Conservation (phyloP, 345 rosid species). For the Trapa bicornis region DNA sequence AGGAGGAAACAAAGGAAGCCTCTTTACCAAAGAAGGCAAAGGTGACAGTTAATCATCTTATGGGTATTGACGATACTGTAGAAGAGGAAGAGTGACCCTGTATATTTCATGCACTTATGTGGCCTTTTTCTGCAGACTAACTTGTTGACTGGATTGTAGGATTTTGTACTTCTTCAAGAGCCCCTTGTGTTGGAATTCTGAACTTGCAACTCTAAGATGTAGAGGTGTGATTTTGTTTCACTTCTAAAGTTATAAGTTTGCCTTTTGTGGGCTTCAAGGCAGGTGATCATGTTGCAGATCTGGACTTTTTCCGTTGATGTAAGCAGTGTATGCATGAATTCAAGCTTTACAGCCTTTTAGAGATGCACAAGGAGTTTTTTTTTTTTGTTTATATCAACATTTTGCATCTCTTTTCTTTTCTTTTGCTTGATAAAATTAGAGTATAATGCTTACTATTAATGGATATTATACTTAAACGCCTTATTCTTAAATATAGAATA, state of each 20-base stretch:
- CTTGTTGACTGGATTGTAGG: background rate
- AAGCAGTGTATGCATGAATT: background rate
- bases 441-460: no score
- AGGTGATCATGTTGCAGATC: background rate
- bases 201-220: background rate
- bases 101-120: background rate
- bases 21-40: conserved; percentile 43
- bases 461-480: no score
- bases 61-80: conserved; percentile 42
- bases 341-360: background rate
- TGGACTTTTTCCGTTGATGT: background rate
- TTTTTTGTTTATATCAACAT: background rate
- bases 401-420: no score
- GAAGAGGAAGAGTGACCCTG: conserved; percentile 24
- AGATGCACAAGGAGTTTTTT: background rate
- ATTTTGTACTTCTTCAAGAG: background rate
- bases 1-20: conserved; percentile 22
- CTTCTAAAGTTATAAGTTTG: background rate
- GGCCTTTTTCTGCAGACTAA: background rate
- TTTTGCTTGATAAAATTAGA: no score
- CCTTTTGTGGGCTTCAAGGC: background rate
- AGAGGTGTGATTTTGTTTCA: background rate
- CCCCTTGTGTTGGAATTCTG: background rate
- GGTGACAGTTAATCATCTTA: conserved; percentile 57
- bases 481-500: no score